Base-by-base conservation (phyloP, 2,329 filamentous ascomycete species). In the Ascochyta viciae-villosae region DNA sequence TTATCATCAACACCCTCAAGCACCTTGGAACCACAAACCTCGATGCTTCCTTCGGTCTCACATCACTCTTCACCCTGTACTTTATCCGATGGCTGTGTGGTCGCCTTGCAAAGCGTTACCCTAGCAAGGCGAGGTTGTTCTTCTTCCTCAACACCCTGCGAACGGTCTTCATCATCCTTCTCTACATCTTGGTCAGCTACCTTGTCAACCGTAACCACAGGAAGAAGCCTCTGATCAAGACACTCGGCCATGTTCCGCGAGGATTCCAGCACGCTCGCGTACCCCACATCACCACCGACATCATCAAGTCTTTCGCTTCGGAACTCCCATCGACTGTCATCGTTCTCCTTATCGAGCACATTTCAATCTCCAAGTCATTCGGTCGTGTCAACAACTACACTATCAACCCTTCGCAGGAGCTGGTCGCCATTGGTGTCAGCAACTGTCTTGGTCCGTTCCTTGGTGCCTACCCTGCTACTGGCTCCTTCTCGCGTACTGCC, bases 291-390 rank as follows among this genome's bases (percentile, higher is more conserved):
- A 86, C 89, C 62, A 76, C 75, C 0, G 75, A 81, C 0, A 85
- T 97, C 47, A 84, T 96, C 70, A 82, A 79, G 2, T 78, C 85
- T 0, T 92, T 96, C 69, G 82, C 84, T 1, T 81, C 82, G 39
- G 84, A 97, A 61, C 80, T 98, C 4, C 95, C 95, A 0, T 90
- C 90, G 7, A 89, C 90, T 0, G 88, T 97, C 48, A 96, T 98
- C 63, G 93, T 99, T n/a, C 83, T 98, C 54, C 83, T 98, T 33
- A 96, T 98, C 58, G 95, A 98, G 77, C 94, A 98, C 74, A 96
- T 98, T 67, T 92, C 94, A 43, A 97, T 98, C 61, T 92, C 93
- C 16, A 99, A 98, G 76, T 97, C 94, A 0, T 98, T 99, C 65
- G 95, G 95, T 9, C 86, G 94, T 56, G 86, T 97, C 67, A 98